A percentile compares a stretch with the other conserved stretches of the same genome.
These are phyloP conservation scores for Cryptococcus neoformans DNA, from an alignment of 1,284 basidiomycete genomes.

Conservation along the genomic window DNA sequence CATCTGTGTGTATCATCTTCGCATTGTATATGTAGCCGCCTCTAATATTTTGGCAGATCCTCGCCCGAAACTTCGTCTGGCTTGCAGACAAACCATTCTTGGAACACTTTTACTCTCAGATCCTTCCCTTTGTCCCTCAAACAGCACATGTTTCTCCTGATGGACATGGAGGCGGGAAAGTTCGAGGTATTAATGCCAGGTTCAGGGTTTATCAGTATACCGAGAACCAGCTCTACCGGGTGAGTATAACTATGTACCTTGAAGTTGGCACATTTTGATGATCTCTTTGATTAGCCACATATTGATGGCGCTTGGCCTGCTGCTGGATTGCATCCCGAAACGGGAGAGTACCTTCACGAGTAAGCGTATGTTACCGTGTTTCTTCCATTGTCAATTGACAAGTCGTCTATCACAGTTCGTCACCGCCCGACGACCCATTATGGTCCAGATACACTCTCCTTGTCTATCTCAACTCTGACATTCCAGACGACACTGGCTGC, in stretches of 20 bases:
- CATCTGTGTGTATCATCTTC: constrained; percentile 41
- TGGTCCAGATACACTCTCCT: constrained; percentile 57
- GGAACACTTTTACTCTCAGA: constrained; percentile 51
- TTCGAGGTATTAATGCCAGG: constrained; percentile 55
- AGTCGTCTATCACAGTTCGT: constrained; percentile 23
- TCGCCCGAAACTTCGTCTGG: constrained; percentile 59
- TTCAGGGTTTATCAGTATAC: constrained; percentile 57
- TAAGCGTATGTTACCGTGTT: constrained; percentile 41
- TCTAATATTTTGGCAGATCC: constrained; percentile 23
- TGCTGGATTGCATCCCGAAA: constrained; percentile 51
- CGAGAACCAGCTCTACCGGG: constrained; percentile 54
- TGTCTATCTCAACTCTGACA: constrained; percentile 56
- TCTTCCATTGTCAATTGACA: not conserved
- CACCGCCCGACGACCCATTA: constrained; percentile 43
- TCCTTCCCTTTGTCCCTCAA: constrained; percentile 51
- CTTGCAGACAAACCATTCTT: constrained; percentile 55
- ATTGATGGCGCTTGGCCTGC: constrained; percentile 60
- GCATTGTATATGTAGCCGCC: not conserved
- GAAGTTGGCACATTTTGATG: not conserved
- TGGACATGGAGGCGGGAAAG: constrained; percentile 50
- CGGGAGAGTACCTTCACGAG: constrained; percentile 57
- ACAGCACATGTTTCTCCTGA: constrained; percentile 32
- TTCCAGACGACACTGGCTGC: constrained; percentile 51
- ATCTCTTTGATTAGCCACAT: constrained; percentile 40
- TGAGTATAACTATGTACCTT: constrained; percentile 20